phyloP scores from a whole-genome alignment of 1,284 basidiomycete genomes.

The Crucibulum cyathiforme region DNA sequence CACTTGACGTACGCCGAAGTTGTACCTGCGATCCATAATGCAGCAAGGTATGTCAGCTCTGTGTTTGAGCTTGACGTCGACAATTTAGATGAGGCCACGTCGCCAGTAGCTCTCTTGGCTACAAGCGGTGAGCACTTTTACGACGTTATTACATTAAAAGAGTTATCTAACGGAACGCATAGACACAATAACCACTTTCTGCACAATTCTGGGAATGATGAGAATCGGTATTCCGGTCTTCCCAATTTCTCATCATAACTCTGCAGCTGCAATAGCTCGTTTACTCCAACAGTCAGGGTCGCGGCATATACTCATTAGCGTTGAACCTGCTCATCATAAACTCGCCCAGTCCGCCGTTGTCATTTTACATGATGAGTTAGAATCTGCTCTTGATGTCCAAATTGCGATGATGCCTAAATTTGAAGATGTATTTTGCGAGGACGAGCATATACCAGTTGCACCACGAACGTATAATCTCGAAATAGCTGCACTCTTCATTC shows the following conservation, averaged over 20 bases:
- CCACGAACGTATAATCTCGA: too few species aligned
- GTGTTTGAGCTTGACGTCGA: background rate
- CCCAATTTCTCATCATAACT: background rate
- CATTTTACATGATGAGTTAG: background rate
- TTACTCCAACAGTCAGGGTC: background rate
- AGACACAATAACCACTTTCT: background rate
- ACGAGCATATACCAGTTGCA: too few species aligned
- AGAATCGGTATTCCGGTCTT: background rate
- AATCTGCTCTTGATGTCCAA: too few species aligned
- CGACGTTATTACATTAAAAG: background rate
- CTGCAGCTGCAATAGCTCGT: background rate
- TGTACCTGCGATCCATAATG: slow-evolving; percentile 22
- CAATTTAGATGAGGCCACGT: background rate
- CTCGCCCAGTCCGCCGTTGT: background rate
- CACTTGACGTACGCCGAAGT: slow-evolving; percentile 21
- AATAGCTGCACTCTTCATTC: too few species aligned
- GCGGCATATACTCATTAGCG: background rate
- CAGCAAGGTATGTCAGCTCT: slow-evolving; percentile 11
- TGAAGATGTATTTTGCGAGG: too few species aligned
- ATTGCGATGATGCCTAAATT: too few species aligned
- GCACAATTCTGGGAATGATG: background rate
- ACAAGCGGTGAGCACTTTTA: background rate
- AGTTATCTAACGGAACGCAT: background rate
- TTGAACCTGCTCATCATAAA: background rate
- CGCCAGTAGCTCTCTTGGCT: background rate